Evolutionary conservation across 2,329 filamentous ascomycete species (phyloP).

Genomic region (Fusarium praegraminearum): DNA sequence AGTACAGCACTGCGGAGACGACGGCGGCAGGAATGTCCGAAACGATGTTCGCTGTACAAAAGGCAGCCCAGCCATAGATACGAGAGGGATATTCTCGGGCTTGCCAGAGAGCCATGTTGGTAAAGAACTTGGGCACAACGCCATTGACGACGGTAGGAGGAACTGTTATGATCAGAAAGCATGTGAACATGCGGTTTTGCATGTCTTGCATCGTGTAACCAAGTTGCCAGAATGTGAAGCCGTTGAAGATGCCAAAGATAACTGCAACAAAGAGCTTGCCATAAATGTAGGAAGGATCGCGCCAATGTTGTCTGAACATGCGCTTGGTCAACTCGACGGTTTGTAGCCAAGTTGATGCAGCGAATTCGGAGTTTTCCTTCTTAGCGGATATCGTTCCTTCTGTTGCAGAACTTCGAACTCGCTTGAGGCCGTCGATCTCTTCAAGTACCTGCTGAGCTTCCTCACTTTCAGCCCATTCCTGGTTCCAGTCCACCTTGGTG

Average conservation of each 20-base stretch:
- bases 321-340: constrained; percentile 75
- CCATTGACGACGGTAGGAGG: constrained; percentile 79
- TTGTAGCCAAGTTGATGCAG: constrained; percentile 72
- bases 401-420: constrained; percentile 34
- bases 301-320: constrained; percentile 79
- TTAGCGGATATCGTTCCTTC: constrained; percentile 16
- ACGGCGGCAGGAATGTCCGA: constrained; percentile 79
- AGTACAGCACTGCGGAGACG: constrained; percentile 75
- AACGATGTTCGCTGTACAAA: constrained; percentile 78
- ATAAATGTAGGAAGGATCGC: constrained; percentile 81
- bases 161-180: constrained; percentile 71
- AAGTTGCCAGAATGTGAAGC: constrained; percentile 81
- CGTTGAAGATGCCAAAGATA: constrained; percentile 81
- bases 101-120: constrained; percentile 79
- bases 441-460: constrained; percentile 69
- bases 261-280: constrained; percentile 79
- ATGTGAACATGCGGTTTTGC: constrained; percentile 82
- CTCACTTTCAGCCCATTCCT: constrained; percentile 76
- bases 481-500: constrained; percentile 74
- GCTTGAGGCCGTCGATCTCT: constrained; percentile 65
- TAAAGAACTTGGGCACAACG: constrained; percentile 82
- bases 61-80: constrained; percentile 83
- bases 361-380: constrained; percentile 66
- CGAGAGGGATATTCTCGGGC: constrained; percentile 78
- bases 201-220: constrained; percentile 74